Base-by-base conservation (phyloP, 371 early-diverging fungal genomes). In the Mortierella polycephala region DNA sequence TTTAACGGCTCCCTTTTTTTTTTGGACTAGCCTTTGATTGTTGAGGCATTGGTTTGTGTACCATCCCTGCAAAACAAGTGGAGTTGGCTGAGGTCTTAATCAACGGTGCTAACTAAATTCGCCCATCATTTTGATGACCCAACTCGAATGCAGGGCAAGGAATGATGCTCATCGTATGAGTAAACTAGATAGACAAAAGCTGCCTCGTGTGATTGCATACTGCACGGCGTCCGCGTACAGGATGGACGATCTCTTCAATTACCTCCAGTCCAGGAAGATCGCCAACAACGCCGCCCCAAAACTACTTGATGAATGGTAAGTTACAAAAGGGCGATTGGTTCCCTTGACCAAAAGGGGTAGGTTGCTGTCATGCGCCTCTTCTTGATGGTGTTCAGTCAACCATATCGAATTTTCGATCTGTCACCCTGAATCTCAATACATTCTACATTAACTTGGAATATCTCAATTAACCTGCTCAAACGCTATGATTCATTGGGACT, bases 181-280 rank as follows among this genome's bases (percentile, higher is more conserved):
- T 47, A 79, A 79, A 56, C 71, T 80, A 50, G 77, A 82, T 62
- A 67, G 81, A 51, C 67, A 74, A 40, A 74, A 81, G 44, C 68
- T 85, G 20, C 85, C 85, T 61, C 67, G 97, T 20, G 96, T 95
- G 13, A 95, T 97, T 8, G 96, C 97, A 2, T 98, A 96, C 71
- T 97, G 96, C 71, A 94, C 95, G 6, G 96, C 95, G 1, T 72
- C 80, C 8, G 40, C 83, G n/a, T 85, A 82, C 63, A 74, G 77
- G 45, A 69, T 85, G 72, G 83, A 85, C 47, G 69, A 81, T 20
- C 74, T 85, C 37, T 67, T 83, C 55, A 85, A 85, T 57, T 74
- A 81, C 55, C 75, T 85, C n/a, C 83, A 85, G 58, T 69, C 75
- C 10, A 65, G 74, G 45, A 76, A 75, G 60, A n/a, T 37, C 7